These are phyloP conservation scores for Geotrichum restrictum DNA, from an alignment of 1,139 yeast genomes.

Conservation along the genomic window DNA sequence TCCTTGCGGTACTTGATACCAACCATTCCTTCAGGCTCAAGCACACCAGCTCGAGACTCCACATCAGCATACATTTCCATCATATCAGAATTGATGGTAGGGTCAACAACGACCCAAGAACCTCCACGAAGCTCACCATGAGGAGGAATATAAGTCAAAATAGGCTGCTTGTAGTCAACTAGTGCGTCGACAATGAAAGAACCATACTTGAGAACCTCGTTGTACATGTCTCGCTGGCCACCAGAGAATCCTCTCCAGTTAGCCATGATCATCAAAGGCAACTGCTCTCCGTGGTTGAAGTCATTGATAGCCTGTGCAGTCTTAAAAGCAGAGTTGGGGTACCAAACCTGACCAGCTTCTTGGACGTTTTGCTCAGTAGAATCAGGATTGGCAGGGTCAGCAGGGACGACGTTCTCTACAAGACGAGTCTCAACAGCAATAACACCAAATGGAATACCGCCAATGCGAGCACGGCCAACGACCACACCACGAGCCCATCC, in stretches of 20 bases:
- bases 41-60: constrained; percentile 93
- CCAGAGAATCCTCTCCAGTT: constrained; percentile 99
- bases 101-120: constrained; percentile 99
- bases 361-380: constrained; percentile 83
- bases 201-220: constrained; percentile 95
- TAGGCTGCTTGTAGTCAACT: constrained; percentile 94
- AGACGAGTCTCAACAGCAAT: constrained; percentile 92
- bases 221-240: constrained; percentile 99
- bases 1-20: constrained; percentile 96
- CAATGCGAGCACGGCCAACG: constrained; percentile 97
- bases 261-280: constrained; percentile 94
- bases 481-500: constrained; percentile 99
- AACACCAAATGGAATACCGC: constrained; percentile 98
- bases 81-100: constrained; percentile 91
- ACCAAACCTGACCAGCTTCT: constrained; percentile 99
- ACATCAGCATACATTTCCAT: constrained; percentile 99
- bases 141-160: constrained; percentile 95
- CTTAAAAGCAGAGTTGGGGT: constrained; percentile 97
- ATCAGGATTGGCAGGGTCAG: constrained; percentile 97
- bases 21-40: constrained; percentile 99
- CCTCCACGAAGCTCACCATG: constrained; percentile 99
- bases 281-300: constrained; percentile 95
- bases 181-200: constrained; percentile 95
- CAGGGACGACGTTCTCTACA: constrained; percentile 86
- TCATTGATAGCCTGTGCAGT: constrained; percentile 98